Evolutionary conservation across 2,329 filamentous ascomycete species (phyloP).

Genomic region (Lasiodiplodia citricola): DNA sequence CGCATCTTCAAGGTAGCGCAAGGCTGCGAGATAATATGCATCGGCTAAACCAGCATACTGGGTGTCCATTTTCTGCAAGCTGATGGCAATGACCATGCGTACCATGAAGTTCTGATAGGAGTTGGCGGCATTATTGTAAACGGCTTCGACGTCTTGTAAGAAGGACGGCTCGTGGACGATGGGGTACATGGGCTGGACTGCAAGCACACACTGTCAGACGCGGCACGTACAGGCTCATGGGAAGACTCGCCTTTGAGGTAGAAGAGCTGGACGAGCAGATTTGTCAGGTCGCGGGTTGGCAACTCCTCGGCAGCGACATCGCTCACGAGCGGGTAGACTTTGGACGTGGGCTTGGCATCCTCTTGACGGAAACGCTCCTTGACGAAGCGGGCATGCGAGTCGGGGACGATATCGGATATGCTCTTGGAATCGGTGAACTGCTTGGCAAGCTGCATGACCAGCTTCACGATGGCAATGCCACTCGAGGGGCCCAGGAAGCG

Average conservation of each 20-base stretch:
- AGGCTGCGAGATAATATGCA: constrained; percentile 90
- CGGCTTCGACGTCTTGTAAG: constrained; percentile 75
- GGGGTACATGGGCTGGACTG: constrained; percentile 88
- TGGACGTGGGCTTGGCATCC: constrained; percentile 69
- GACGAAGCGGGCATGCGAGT: constrained; percentile 69
- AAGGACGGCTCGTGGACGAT: constrained; percentile 85
- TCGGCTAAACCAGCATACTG: constrained; percentile 93
- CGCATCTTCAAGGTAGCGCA: constrained; percentile 81
- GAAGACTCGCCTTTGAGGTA: constrained; percentile 73
- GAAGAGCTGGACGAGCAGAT: constrained; percentile 83
- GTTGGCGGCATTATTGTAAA: constrained; percentile 77
- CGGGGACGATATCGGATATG: constrained; percentile 89
- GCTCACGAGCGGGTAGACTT: constrained; percentile 90
- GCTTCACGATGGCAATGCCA: constrained; percentile 90
- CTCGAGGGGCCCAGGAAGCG: constrained; percentile 93
- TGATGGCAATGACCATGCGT: constrained; percentile 92
- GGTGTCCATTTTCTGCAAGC: constrained; percentile 87
- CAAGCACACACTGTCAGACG: constrained; percentile 1
- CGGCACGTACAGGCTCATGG: not conserved
- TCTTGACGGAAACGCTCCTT: constrained; percentile 72
- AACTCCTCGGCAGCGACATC: constrained; percentile 77
- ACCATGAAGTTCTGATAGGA: constrained; percentile 87
- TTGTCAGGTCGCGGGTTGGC: constrained; percentile 74
- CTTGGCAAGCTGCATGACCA: constrained; percentile 97
- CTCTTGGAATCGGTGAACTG: constrained; percentile 88